phyloP scores from a whole-genome alignment of 129 eudicot genomes.

The Oenanthe sinensis region DNA sequence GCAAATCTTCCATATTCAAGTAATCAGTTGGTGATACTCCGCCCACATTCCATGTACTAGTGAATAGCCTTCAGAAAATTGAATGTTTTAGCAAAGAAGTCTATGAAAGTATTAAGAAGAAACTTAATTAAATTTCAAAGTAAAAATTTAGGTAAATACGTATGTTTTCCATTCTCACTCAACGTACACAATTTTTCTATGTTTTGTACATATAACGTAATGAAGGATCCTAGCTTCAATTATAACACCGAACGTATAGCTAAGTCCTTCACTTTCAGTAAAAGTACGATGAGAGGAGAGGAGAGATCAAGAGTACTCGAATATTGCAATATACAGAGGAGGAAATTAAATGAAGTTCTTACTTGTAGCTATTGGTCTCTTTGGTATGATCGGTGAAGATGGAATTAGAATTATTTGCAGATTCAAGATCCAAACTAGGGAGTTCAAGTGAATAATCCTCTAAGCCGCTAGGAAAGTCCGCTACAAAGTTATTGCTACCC shows the following conservation, averaged over 20 bases:
- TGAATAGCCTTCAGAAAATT: conserved; percentile 32
- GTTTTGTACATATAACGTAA: not conserved
- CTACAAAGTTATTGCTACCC: conserved; percentile 43
- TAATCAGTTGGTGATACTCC: conserved; percentile 47
- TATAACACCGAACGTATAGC: not conserved
- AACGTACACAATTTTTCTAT: not conserved
- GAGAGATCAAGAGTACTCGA: not conserved
- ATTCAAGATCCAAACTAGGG: conserved; percentile 24
- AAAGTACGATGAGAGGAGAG: not conserved
- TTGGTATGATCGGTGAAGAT: conserved; percentile 14
- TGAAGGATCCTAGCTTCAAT: not conserved
- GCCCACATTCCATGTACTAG: conserved; percentile 67
- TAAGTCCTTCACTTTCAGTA: not conserved
- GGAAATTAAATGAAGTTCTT: not conserved
- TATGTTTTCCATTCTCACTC: not conserved
- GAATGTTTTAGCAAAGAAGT: not conserved
- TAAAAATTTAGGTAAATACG: not conserved
- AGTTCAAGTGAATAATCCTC: conserved; percentile 31
- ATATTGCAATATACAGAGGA: no score
- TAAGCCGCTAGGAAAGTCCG: conserved; percentile 39
- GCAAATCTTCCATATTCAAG: conserved; percentile 43
- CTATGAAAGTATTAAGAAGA: not conserved
- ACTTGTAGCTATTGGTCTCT: conserved; percentile 38
- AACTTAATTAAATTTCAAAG: not conserved
- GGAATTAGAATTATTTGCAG: not conserved